Percentiles rank a stretch among this genome's conserved stretches.
phyloP scores from a whole-genome alignment of 768 basidiomycete genomes.

The Aureoboletus auriporus region DNA sequence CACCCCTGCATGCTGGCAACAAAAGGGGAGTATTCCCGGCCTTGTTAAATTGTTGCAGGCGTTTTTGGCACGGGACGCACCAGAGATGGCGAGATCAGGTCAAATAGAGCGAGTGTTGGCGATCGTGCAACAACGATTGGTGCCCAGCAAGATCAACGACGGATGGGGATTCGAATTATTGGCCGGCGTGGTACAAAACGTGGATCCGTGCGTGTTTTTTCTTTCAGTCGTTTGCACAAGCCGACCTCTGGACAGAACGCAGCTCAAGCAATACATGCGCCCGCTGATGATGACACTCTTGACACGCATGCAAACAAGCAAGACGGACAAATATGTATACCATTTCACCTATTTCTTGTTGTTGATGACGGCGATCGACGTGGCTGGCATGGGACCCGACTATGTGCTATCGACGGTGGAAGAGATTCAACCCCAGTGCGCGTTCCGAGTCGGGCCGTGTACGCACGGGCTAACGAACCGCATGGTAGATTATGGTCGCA shows the following conservation, averaged over 20 bases:
- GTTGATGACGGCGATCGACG: conserved; percentile 70
- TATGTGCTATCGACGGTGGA: conserved; percentile 76
- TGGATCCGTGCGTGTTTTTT: conserved; percentile 54
- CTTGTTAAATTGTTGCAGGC: conserved; percentile 85
- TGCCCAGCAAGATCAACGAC: conserved; percentile 86
- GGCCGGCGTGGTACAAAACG: conserved; percentile 65
- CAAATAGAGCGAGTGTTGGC: conserved; percentile 80
- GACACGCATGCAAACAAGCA: conserved; percentile 81
- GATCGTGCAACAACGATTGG: conserved; percentile 84
- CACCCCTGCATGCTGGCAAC: conserved; percentile 84
- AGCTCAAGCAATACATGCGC: conserved; percentile 71
- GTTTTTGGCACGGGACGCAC: conserved; percentile 69
- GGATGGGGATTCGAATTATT: conserved; percentile 89
- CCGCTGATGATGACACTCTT: conserved; percentile 73
- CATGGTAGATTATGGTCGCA: conserved; percentile 68
- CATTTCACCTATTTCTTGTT: conserved; percentile 77
- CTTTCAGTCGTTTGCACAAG: neutral
- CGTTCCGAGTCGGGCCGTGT: neutral
- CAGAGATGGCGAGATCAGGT: conserved; percentile 60
- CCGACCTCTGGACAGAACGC: conserved; percentile 37
- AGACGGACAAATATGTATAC: conserved; percentile 86
- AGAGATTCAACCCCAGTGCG: conserved; percentile 77
- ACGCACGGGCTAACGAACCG: neutral
- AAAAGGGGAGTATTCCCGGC: conserved; percentile 92
- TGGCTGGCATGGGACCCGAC: conserved; percentile 73